A percentile compares a stretch with the other conserved stretches of the same genome.
Evolutionary conservation across 306 rosid genomes (phyloP).

Genomic region (Herpetospermum pedunculosum): DNA sequence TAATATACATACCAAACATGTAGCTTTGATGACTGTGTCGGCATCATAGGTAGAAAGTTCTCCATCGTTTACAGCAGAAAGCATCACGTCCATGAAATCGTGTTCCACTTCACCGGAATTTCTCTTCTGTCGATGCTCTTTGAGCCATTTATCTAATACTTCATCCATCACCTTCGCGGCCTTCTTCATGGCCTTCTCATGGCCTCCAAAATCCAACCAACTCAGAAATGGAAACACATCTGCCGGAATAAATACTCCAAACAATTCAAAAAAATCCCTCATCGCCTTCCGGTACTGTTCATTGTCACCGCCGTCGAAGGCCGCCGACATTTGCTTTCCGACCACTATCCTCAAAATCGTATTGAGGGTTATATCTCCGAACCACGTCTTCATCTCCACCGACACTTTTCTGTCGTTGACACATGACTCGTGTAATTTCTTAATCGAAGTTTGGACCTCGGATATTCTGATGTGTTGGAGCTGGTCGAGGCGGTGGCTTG

Average conservation of each 20-base stretch:
- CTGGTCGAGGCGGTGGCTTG: conserved; percentile 6
- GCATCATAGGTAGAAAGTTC: conserved; percentile 25
- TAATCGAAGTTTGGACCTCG: not conserved
- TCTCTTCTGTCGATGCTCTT: conserved; percentile 30
- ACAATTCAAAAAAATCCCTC: conserved; percentile 29
- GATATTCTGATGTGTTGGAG: not conserved
- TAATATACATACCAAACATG: conserved; percentile 29
- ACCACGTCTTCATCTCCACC: conserved; percentile 25
- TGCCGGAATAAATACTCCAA: conserved; percentile 34
- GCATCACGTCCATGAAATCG: conserved; percentile 54
- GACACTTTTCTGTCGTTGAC: conserved; percentile 3
- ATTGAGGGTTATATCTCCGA: conserved; percentile 33
- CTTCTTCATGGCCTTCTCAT: conserved; percentile 19
- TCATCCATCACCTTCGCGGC: conserved; percentile 41
- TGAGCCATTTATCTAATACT: conserved; percentile 38
- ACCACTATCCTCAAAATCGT: conserved; percentile 50
- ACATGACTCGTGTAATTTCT: not conserved
- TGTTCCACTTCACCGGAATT: not conserved
- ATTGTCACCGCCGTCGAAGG: not conserved
- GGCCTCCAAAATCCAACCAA: conserved; percentile 46
- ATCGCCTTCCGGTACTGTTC: conserved; percentile 32
- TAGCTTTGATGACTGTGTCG: conserved; percentile 38
- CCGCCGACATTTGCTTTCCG: conserved; percentile 14
- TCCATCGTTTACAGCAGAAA: conserved; percentile 30
- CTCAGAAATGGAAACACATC: conserved; percentile 41